These are phyloP conservation scores for Blastobotrys petasosporus DNA, from an alignment of 1,139 yeast genomes.

Conservation along the genomic window DNA sequence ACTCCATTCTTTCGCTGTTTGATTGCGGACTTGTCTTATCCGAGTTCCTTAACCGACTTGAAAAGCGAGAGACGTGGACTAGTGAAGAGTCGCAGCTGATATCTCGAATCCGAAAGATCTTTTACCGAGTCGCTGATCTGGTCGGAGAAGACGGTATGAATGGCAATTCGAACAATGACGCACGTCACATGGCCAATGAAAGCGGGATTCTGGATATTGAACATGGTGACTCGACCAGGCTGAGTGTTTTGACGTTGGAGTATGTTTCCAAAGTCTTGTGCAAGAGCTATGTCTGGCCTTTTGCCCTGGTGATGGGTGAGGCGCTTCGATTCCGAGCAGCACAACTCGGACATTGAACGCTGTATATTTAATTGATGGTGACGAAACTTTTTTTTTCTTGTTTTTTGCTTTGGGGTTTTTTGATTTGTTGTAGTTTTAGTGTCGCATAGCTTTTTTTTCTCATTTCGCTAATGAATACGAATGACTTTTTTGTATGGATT, in stretches of 20 bases:
- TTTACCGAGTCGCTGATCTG: conserved; percentile 28
- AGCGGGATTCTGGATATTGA: conserved; percentile 8
- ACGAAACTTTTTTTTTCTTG: too few relatives aligned
- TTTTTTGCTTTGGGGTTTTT: too few relatives aligned
- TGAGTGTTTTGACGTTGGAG: conserved; percentile 23
- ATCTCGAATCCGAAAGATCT: conserved; percentile 28
- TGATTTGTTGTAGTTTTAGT: too few relatives aligned
- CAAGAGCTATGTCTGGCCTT: conserved; percentile 30
- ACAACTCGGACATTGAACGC: conserved; percentile 15
- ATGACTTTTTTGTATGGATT: too few relatives aligned
- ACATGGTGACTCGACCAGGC: conserved; percentile 7
- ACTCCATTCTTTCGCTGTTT: conserved; percentile 33
- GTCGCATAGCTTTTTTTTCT: too few relatives aligned
- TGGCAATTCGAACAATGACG: conserved; percentile 5
- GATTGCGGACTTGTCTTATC: conserved; percentile 36
- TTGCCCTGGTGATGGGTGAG: conserved; percentile 30
- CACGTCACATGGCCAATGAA: too few relatives aligned
- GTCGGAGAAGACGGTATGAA: conserved; percentile 22
- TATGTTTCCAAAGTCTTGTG: conserved; percentile 26
- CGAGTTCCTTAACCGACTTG: conserved; percentile 32
- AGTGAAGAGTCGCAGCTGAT: conserved; percentile 29
- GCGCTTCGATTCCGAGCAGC: conserved; percentile 25
- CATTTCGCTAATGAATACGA: too few relatives aligned
- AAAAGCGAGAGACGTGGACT: conserved; percentile 20
- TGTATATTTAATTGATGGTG: too few relatives aligned